Evolutionary conservation across 306 rosid genomes (phyloP), one percentile per base, ranked within the genome.

Genomic region (Cucurbita maxima): DNA sequence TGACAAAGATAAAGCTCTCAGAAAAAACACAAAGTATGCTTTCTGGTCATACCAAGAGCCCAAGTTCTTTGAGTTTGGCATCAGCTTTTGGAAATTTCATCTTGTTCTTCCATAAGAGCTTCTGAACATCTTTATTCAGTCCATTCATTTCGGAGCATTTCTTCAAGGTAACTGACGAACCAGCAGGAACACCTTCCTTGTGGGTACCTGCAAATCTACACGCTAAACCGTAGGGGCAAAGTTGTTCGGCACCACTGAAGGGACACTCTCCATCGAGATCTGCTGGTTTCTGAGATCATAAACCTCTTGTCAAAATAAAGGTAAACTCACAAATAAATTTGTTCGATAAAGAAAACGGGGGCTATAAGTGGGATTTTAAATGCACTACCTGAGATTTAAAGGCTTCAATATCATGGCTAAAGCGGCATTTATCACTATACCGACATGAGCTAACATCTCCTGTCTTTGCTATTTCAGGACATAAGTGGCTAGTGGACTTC

Each of bases 181-280:
- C 78, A 66, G 80, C 61, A 44, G 80, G 74, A 75, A 70, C 72
- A 55, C 78, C 86, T 54, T 85, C 84, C 67, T 68, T 76, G 61
- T 90, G 97, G 0, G 94, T 85, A 52, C 86, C 72, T n/a, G 71
- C 88, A 79, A 90, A 94, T 80, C 98, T 86, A 82, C 98, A 94
- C 0, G 89, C 83, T 77, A 90, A 71, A 0, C 97, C 96, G 78
- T 83, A 94, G 43, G 96, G 97, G 71, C 98, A 94, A 18, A 78
- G 64, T 16, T 80, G 92, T 44, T 86, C 72, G 13, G 73, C 77
- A 63, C 68, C 76, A 25, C 78, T 40, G 78, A 94, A 90, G 41
- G 97, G 98, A 59, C 98, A 94, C 8, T 90, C 86, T 20, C 97
- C 97, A 71, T 86, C 95, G 15, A 94, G 74, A 79, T 94, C 97